A percentile compares a stretch with the other conserved stretches of the same genome.
Evolutionary conservation across 257 asterid species (phyloP).

Genomic region (Rhazya stricta): DNA sequence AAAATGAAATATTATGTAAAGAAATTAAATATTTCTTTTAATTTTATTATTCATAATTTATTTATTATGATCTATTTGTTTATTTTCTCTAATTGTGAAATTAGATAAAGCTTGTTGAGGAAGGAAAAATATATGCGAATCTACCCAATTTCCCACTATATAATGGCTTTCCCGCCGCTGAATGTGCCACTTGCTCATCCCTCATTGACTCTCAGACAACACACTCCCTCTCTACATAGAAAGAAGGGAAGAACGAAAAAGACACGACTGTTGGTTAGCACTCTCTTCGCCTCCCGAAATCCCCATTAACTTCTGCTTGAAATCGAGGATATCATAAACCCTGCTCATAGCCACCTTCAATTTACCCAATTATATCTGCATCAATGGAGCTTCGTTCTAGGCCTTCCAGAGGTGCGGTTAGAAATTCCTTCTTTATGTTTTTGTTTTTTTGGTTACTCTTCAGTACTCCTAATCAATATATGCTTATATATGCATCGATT

Average conservation of each 20-base stretch:
- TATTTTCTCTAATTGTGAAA: too few species aligned
- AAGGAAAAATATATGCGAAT: too few species aligned
- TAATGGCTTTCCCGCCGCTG: slow-evolving; percentile 19
- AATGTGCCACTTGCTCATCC: not conserved
- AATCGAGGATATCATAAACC: not conserved
- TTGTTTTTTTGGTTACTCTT: too few species aligned
- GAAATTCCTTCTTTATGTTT: not conserved
- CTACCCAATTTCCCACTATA: not conserved
- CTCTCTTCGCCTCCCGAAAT: not conserved
- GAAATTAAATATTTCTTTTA: too few species aligned
- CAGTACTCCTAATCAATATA: not conserved
- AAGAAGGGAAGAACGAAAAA: not conserved
- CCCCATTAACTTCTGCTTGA: not conserved
- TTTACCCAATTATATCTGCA: not conserved
- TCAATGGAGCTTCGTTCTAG: slow-evolving; percentile 19
- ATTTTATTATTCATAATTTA: too few species aligned
- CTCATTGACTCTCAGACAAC: not conserved
- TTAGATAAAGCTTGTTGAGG: too few species aligned
- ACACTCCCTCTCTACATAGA: not conserved
- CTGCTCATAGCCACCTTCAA: not conserved
- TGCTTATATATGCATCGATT: not conserved
- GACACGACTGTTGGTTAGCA: not conserved
- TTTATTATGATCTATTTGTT: too few species aligned
- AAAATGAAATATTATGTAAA: too few species aligned
- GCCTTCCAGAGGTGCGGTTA: slow-evolving; percentile 9